A percentile compares a stretch with the other conserved stretches of the same genome.
phyloP scores from a whole-genome alignment of 305 asterid genomes.

The Striga hermonthica region DNA sequence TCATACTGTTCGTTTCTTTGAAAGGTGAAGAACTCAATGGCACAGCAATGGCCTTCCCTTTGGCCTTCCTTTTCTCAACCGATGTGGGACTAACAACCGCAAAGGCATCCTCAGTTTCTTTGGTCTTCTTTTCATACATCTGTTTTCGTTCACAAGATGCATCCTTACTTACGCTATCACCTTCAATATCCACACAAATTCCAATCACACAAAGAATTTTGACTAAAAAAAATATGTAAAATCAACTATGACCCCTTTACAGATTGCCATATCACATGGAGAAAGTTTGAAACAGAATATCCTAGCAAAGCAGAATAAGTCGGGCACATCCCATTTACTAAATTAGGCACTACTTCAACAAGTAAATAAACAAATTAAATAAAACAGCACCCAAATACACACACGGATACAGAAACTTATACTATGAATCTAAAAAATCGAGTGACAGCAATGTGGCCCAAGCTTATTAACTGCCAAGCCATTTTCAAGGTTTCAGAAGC shows the following conservation, averaged over 20 bases:
- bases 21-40: conserved; percentile 28
- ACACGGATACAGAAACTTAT: neutral
- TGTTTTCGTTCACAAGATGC: conserved; percentile 22
- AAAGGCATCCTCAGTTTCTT: conserved; percentile 31
- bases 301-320: neutral
- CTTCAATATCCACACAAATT: conserved; percentile 31
- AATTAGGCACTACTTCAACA: neutral
- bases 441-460: too few relatives aligned
- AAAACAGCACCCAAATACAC: neutral
- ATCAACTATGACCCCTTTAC: conserved; percentile 6
- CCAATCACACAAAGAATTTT: conserved; percentile 11
- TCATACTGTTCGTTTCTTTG: conserved; percentile 27
- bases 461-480: too few relatives aligned
- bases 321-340: neutral
- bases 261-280: conserved; percentile 18
- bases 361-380: neutral
- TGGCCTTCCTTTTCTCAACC: conserved; percentile 35
- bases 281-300: conserved; percentile 23
- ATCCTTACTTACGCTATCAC: conserved; percentile 30
- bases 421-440: too few relatives aligned
- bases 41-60: conserved; percentile 38
- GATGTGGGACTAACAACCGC: conserved; percentile 25
- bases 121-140: conserved; percentile 24
- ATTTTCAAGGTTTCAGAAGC: too few relatives aligned
- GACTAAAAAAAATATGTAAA: neutral